These are phyloP conservation scores for Anthoceros angustus DNA, from an alignment of 225 moss, liverwort and hornwort genomes.

Conservation along the genomic window DNA sequence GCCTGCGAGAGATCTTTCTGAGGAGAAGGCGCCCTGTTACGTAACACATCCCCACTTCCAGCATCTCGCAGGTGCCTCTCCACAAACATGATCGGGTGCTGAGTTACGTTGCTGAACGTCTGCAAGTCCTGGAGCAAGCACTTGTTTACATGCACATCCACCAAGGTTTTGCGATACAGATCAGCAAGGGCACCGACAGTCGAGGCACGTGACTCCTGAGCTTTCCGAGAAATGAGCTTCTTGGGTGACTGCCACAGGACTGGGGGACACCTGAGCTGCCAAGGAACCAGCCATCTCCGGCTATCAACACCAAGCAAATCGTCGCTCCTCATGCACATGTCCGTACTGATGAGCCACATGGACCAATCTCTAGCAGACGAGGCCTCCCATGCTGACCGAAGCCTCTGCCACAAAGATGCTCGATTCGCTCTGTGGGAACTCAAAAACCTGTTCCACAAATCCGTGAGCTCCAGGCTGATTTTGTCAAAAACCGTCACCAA, in stretches of 20 bases:
- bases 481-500: neutral
- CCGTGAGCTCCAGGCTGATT: neutral
- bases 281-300: constrained; percentile 1
- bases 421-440: constrained; percentile 2
- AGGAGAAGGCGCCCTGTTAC: neutral
- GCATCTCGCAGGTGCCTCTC: neutral
- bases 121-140: neutral
- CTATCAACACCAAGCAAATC: neutral
- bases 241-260: constrained; percentile 1
- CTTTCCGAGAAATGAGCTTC: neutral
- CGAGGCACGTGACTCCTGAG: constrained; percentile 1
- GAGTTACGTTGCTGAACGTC: neutral
- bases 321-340: neutral
- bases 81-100: constrained; percentile 3
- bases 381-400: neutral
- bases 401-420: neutral
- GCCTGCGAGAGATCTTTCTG: neutral
- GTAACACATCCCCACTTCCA: neutral
- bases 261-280: constrained; percentile 4
- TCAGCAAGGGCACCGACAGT: neutral
- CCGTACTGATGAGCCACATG: neutral
- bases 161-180: neutral
- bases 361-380: neutral
- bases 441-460: neutral
- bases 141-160: neutral